Conservation (phyloP, 495 filamentous ascomycete species). For the Cercophora scortea region DNA sequence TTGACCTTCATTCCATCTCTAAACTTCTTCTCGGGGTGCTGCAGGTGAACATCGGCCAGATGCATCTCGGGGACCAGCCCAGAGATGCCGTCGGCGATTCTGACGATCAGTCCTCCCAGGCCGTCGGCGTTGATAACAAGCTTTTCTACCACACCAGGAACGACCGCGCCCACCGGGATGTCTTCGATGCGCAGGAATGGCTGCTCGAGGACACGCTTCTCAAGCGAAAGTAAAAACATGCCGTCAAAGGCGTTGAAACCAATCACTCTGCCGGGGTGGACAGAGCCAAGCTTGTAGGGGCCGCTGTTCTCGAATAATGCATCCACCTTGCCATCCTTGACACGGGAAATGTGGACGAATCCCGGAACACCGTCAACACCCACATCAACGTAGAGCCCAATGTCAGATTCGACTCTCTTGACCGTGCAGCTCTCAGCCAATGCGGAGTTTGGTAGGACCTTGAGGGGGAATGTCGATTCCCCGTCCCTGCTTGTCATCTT, state of each 20-base stretch:
- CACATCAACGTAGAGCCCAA: conserved; percentile 76
- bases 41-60: conserved; percentile 75
- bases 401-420: conserved; percentile 62
- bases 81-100: conserved; percentile 74
- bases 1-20: conserved; percentile 77
- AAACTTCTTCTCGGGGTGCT: conserved; percentile 95
- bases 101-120: conserved; percentile 71
- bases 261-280: conserved; percentile 72
- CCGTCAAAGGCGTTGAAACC: conserved; percentile 84
- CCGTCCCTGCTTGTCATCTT: conserved; percentile 28
- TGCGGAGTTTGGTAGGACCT: conserved; percentile 61
- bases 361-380: conserved; percentile 66
- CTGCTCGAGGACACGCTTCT: conserved; percentile 74
- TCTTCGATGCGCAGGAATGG: conserved; percentile 87
- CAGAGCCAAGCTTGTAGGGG: conserved; percentile 64
- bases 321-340: conserved; percentile 83
- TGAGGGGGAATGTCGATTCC: conserved; percentile 32
- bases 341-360: conserved; percentile 87
- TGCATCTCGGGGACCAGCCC: conserved; percentile 84
- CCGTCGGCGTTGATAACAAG: conserved; percentile 65
- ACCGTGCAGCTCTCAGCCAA: conserved; percentile 70
- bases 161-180: conserved; percentile 68
- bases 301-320: conserved; percentile 66
- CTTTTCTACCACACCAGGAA: conserved; percentile 80
- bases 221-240: conserved; percentile 75